phyloP scores from a whole-genome alignment of 371 early-diverging fungal species.

The Mortierella sp. region DNA sequence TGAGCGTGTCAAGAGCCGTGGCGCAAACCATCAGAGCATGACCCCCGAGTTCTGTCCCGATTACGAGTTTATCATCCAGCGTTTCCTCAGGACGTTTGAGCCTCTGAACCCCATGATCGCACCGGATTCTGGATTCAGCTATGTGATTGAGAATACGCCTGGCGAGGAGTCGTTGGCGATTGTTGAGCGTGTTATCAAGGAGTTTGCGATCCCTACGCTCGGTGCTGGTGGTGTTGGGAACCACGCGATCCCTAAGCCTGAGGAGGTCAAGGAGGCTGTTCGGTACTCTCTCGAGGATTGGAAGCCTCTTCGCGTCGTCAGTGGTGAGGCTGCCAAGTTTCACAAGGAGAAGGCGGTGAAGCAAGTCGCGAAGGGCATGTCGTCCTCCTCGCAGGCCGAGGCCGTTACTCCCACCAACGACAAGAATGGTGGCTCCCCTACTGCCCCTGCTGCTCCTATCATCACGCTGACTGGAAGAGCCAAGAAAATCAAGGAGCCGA shows the following conservation, averaged over 20 bases:
- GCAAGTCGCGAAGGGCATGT: neutral
- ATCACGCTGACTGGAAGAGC: neutral
- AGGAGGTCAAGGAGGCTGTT: slow-evolving; percentile 59
- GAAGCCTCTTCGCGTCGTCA: slow-evolving; percentile 41
- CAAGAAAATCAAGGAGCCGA: slow-evolving; percentile 38
- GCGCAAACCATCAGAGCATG: slow-evolving; percentile 82
- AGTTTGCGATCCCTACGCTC: slow-evolving; percentile 51
- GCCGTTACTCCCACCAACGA: neutral
- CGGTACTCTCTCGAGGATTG: slow-evolving; percentile 55
- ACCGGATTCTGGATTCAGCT: slow-evolving; percentile 63
- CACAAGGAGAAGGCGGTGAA: slow-evolving; percentile 23
- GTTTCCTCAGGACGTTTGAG: slow-evolving; percentile 65
- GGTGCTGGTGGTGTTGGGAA: slow-evolving; percentile 48
- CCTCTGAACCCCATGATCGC: slow-evolving; percentile 63
- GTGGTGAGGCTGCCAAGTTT: slow-evolving; percentile 47
- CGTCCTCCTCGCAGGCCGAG: neutral
- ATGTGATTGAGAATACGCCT: slow-evolving; percentile 66
- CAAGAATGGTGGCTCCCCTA: neutral
- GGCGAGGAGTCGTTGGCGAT: slow-evolving; percentile 58
- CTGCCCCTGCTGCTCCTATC: neutral
- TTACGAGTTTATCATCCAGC: slow-evolving; percentile 64
- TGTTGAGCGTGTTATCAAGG: slow-evolving; percentile 58
- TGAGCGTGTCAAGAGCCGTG: slow-evolving; percentile 71
- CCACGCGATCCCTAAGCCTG: slow-evolving; percentile 39
- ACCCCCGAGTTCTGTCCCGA: slow-evolving; percentile 72